These are phyloP conservation scores for Nepenthes mirabilis DNA, from an alignment of 148 eudicot genomes.

Conservation along the genomic window DNA sequence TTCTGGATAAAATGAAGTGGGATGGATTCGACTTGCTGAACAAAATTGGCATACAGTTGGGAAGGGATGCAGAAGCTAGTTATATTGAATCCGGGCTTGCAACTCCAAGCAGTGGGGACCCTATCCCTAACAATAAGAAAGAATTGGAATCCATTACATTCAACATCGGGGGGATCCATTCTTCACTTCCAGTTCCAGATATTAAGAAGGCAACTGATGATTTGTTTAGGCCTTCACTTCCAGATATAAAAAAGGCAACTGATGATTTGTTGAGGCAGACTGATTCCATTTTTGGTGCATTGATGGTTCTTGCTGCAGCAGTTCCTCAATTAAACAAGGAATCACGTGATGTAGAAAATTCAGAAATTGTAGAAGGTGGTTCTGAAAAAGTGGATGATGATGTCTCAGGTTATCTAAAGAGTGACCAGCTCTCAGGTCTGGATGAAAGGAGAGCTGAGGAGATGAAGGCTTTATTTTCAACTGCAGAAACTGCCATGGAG, in stretches of 20 bases:
- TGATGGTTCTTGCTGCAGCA: conserved; percentile 77
- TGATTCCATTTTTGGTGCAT: conserved; percentile 73
- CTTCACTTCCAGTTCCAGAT: conserved; percentile 58
- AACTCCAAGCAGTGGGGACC: conserved; percentile 30
- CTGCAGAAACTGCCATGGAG: conserved; percentile 99
- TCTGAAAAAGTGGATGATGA: conserved; percentile 20
- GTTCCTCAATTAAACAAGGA: conserved; percentile 51
- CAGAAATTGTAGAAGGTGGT: conserved; percentile 23
- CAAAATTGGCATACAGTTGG: conserved; percentile 53
- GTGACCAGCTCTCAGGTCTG: conserved; percentile 18
- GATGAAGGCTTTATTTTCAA: conserved; percentile 75
- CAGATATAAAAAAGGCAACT: conserved; percentile 76
- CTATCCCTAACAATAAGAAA: conserved; percentile 11
- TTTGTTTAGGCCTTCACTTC: conserved; percentile 39
- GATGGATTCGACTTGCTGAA: conserved; percentile 70
- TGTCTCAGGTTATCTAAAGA: conserved; percentile 13
- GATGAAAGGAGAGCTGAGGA: conserved; percentile 72
- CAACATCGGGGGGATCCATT: conserved; percentile 20
- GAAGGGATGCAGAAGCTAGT: conserved; percentile 55
- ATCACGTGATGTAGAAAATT: conserved; percentile 21
- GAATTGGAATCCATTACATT: conserved; percentile 16
- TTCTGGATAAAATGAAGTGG: conserved; percentile 78
- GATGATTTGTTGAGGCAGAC: conserved; percentile 79
- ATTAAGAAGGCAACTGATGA: conserved; percentile 81
- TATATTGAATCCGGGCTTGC: conserved; percentile 96